These are phyloP conservation scores for Bauhinia variegata DNA, from an alignment of 306 rosid species.

Conservation along the genomic window DNA sequence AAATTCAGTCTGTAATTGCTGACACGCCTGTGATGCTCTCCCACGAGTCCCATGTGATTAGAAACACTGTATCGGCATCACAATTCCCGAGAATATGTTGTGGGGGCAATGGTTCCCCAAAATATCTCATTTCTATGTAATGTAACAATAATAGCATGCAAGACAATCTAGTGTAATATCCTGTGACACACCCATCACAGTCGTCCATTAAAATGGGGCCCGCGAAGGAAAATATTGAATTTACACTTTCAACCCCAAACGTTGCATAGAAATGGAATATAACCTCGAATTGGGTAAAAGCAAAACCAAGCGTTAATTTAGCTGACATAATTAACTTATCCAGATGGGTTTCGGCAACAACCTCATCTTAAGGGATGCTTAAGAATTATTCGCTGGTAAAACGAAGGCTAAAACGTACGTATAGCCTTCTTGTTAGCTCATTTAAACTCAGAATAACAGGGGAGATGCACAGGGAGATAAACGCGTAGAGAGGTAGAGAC, in stretches of 20 bases:
- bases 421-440: not conserved
- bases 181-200: not conserved
- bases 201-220: not conserved
- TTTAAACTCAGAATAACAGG: no score
- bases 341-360: not conserved
- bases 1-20: no score
- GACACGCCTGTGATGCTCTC: not conserved
- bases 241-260: no score
- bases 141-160: not conserved
- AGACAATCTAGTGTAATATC: not conserved
- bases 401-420: not conserved
- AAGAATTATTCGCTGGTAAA: not conserved
- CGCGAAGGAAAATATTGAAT: not conserved
- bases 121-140: slow-evolving; percentile 30
- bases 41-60: not conserved
- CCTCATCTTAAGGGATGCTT: not conserved
- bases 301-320: no score
- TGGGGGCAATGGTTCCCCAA: not conserved
- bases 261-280: no score
- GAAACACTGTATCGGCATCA: not conserved
- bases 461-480: not conserved
- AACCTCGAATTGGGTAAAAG: no score
- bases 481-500: slow-evolving; percentile 1
- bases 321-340: no score
- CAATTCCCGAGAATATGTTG: not conserved